Evolutionary conservation across 495 filamentous ascomycete genomes (phyloP).

Genomic region (Aspergillus avenaceus): DNA sequence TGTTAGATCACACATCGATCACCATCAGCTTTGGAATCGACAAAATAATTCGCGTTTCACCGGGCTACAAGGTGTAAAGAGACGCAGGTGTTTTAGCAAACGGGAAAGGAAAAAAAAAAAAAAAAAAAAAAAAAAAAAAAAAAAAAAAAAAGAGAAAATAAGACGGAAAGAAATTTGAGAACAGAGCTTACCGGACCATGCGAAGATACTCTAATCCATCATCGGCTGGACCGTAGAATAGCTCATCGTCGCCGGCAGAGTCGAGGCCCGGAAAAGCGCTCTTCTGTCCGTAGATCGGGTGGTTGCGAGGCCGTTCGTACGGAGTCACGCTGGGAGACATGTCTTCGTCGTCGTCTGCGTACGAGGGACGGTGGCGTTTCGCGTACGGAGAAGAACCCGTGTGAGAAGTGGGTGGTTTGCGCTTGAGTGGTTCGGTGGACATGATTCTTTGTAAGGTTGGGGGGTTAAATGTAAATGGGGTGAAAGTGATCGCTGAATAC

Average conservation of each 20-base stretch:
- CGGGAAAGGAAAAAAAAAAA: conserved; percentile 6
- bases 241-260: conserved; percentile 41
- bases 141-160: conserved; percentile 6
- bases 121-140: conserved; percentile 5
- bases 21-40: background rate
- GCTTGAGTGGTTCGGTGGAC: conserved; percentile 32
- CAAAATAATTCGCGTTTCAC: background rate
- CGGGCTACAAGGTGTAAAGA: conserved; percentile 9
- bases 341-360: conserved; percentile 21
- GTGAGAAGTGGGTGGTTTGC: conserved; percentile 23
- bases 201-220: conserved; percentile 73
- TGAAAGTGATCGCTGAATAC: background rate
- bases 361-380: conserved; percentile 29
- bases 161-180: conserved; percentile 1
- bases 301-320: conserved; percentile 45
- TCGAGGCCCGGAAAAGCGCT: conserved; percentile 75
- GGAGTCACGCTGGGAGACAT: conserved; percentile 10
- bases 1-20: conserved; percentile 28
- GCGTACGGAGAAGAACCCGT: conserved; percentile 14
- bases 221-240: conserved; percentile 46
- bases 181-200: conserved; percentile 69
- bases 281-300: conserved; percentile 71
- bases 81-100: conserved; percentile 30
- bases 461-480: conserved; percentile 9
- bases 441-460: conserved; percentile 5